Percentiles rank a stretch among this genome's conserved stretches.
These are phyloP conservation scores for Leccinum pellstonianum DNA, from an alignment of 768 basidiomycete genomes.

Conservation along the genomic window DNA sequence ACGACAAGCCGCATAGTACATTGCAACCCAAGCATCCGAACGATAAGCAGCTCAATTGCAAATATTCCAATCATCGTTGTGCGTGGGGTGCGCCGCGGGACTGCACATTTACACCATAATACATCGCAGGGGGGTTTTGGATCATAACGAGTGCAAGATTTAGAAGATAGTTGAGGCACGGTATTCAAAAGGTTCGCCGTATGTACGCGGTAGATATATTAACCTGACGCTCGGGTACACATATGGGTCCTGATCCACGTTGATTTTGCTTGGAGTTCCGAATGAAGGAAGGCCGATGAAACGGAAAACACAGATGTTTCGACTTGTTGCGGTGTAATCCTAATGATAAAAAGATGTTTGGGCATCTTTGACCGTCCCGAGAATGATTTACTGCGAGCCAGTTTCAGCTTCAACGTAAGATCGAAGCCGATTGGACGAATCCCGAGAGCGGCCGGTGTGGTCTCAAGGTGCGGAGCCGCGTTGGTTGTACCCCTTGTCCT, in stretches of 20 bases:
- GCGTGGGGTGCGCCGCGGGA: neutral
- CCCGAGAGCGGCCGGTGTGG: neutral
- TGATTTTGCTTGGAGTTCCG: neutral
- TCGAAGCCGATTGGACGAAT: neutral
- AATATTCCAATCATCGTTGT: neutral
- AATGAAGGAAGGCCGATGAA: neutral
- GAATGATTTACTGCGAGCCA: neutral
- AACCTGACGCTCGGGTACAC: neutral
- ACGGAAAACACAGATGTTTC: neutral
- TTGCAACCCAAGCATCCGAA: neutral
- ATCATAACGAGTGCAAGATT: neutral
- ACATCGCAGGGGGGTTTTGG: neutral
- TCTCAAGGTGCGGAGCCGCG: neutral
- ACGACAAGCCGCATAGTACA: neutral
- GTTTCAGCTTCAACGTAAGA: slow-evolving; percentile 1
- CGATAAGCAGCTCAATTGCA: neutral
- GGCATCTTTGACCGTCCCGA: neutral
- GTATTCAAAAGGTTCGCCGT: neutral
- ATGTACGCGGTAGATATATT: neutral
- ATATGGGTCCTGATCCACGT: neutral
- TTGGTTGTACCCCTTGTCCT: neutral
- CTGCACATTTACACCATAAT: neutral
- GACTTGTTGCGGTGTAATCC: neutral
- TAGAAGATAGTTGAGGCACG: neutral
- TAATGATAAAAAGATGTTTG: neutral